Evolutionary conservation across 306 rosid genomes (phyloP), one percentile per base, ranked within the genome.

Genomic region (Fragaria iinumae): DNA sequence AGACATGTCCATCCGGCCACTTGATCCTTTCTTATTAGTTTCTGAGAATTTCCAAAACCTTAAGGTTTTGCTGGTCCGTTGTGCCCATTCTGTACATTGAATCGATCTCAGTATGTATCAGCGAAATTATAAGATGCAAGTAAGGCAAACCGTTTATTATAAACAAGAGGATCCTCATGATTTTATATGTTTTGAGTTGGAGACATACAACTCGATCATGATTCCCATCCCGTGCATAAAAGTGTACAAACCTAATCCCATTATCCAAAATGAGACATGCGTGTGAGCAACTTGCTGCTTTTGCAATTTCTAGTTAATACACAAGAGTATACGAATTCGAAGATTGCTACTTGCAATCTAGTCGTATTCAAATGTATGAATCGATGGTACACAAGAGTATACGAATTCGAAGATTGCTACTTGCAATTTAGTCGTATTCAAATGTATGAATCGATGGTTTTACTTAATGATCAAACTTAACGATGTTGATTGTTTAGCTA

Each of bases 181-280:
- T 32, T 32, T 34, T 64, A 17, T 64, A 64, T 34, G 69, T 64
- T 64, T 20, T 10, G 32, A 20, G 49, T 20, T 5, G 23, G n/a
- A 63, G 11, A 57, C 23, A 62, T 27, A 29, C 13, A 4, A 4
- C 8, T 41, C 44, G 41, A 38, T 25, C 66, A 59, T 59, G 66
- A 60, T 27, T 27, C 67, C 10, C 66, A 60, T 62, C n/a, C 39
- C 67, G 67, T 29, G 67, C n/a, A 62, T 32, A 62, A 32, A 60
- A 60, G 67, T 60, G 21, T 21, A 27, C 20, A 41, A 7, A 64
- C 44, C 43, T 16, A 64, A 64, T 39, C 66, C 18, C 2, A 59
- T 17, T 7, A 27, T 62, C 67, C 43, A 6, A 62, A 62, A 16
- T 62, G 20, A 62, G 18, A 29, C 43, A 32, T 62, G 67, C 67